Evolutionary conservation across 371 early-diverging fungal species (phyloP).

Genomic region (Sporodiniella umbellata): DNA sequence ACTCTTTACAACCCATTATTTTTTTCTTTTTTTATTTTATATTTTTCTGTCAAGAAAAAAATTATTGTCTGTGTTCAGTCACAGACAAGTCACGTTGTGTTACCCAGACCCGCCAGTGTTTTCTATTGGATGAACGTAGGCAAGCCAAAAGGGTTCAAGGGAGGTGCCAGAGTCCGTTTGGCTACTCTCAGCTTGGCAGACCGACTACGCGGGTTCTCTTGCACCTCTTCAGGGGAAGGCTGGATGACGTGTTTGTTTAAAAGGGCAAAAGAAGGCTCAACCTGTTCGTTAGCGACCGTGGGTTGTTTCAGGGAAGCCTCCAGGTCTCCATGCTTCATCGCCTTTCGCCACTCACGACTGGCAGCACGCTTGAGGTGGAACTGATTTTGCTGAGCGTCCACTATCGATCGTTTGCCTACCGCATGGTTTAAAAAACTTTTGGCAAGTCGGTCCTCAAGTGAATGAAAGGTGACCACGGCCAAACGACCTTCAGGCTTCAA

Average conservation of each 20-base stretch:
- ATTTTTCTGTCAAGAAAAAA: neutral
- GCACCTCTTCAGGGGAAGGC: conserved; percentile 49
- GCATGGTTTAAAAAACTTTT: conserved; percentile 59
- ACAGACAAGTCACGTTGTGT: too few relatives aligned
- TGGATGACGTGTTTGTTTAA: conserved; percentile 42
- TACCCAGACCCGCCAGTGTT: too few relatives aligned
- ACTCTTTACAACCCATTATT: neutral
- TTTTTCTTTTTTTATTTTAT: neutral
- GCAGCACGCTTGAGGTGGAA: conserved; percentile 35
- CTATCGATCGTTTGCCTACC: conserved; percentile 23
- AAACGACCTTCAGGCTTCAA: conserved; percentile 54
- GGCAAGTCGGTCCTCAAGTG: conserved; percentile 69
- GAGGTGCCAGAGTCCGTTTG: conserved; percentile 27
- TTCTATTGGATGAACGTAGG: neutral
- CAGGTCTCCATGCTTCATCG: conserved; percentile 4
- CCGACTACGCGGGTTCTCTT: conserved; percentile 55
- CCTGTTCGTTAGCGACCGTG: conserved; percentile 3
- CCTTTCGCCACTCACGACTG: conserved; percentile 22
- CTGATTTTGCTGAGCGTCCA: conserved; percentile 29
- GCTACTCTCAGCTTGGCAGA: conserved; percentile 62
- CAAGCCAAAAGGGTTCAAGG: conserved; percentile 35
- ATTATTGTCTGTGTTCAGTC: neutral
- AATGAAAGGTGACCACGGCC: conserved; percentile 71
- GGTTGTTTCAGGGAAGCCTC: conserved; percentile 5
- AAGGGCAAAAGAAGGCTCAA: conserved; percentile 29